Base-by-base conservation (phyloP, 352 stramenopile genomes). In the Phytophthora ramorum region DNA sequence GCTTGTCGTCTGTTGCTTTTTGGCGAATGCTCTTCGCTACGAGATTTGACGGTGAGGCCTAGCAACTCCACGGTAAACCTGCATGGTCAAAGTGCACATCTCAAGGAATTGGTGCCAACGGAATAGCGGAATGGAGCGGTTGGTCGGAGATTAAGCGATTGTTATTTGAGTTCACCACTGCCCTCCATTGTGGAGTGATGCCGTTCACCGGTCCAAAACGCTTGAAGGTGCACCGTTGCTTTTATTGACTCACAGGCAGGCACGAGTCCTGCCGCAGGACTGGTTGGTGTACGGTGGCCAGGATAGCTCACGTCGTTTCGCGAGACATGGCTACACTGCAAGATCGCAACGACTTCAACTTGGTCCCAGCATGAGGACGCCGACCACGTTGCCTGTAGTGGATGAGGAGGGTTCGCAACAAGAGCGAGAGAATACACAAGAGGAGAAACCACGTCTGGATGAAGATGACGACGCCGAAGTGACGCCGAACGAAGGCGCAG, bases 401-500 rank as follows among this genome's bases (percentile, higher is more conserved):
- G 35, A 63, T 26, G 52, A 63, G 52, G 44, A 63, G 22, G 7
- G 3, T 2, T 43, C 20, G 35, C 10, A 55, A 17, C 20, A 50
- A 26, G 48, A 51, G 16, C 46, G 34, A 50, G 37, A 57, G 10
- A 7, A 51, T 0, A 16, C 9, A 24, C 26, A 52, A 47, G 35
- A 59, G 7, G 38, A 54, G 12, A 54, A 38, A 20, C 17, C 35
- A n/a, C 22, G 22, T 7, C 7, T 66, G 12, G 63, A 66, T 34
- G 48, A 64, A 26, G 38, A 54, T 2, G 30, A 47, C 8, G 56
- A 64, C 13, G 32, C 35, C 0, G 49, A 64, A 8, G 60, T 73
- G 38, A 61, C 60, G 30, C 58, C 53, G 14, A 88, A 90, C 62
- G 81, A 90, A 14, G 81, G 77, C 28, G 70, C 71, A 19, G 66